A percentile compares a stretch with the other conserved stretches of the same genome.
phyloP scores from a whole-genome alignment of 2,329 filamentous ascomycete genomes.

The Colletotrichum lindemuthianum region DNA sequence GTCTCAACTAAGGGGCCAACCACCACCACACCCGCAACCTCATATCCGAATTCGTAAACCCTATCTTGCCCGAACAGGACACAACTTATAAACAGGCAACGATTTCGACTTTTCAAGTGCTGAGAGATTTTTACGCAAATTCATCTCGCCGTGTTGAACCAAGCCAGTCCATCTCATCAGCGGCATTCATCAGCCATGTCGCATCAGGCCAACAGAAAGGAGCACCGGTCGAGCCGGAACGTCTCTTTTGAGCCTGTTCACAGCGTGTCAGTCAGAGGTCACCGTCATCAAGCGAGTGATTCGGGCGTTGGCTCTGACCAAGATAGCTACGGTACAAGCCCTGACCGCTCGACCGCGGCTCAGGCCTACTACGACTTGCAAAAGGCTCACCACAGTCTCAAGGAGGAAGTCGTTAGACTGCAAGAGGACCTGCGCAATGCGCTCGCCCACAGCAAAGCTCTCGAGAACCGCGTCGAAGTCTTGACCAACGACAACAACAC shows the following conservation, averaged over 20 bases:
- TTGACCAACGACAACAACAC: conserved; percentile 49
- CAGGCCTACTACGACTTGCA: conserved; percentile 35
- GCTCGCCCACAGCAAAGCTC: conserved; percentile 40
- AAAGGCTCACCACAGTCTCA: conserved; percentile 32
- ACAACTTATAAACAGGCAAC: conserved; percentile 12
- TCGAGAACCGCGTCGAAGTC: conserved; percentile 38
- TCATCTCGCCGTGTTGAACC: neutral
- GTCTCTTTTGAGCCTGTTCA: conserved; percentile 30
- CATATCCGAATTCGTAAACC: conserved; percentile 26
- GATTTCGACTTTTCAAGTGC: neutral
- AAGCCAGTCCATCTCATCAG: neutral
- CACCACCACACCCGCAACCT: conserved; percentile 20
- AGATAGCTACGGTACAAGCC: conserved; percentile 36
- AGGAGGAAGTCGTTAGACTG: conserved; percentile 37
- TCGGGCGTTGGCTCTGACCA: conserved; percentile 39
- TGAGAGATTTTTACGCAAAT: neutral
- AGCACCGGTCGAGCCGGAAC: conserved; percentile 12
- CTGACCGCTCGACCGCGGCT: conserved; percentile 33
- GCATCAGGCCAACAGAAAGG: conserved; percentile 28
- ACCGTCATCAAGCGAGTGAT: conserved; percentile 38
- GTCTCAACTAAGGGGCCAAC: conserved; percentile 29
- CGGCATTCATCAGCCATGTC: conserved; percentile 31
- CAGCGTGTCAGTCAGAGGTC: conserved; percentile 29
- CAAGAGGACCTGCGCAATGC: conserved; percentile 40
- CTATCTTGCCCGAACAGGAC: conserved; percentile 11